A percentile compares a stretch with the other conserved stretches of the same genome.
These are phyloP conservation scores for Solanum peruvianum DNA, from an alignment of 257 asterid species.

Conservation along the genomic window DNA sequence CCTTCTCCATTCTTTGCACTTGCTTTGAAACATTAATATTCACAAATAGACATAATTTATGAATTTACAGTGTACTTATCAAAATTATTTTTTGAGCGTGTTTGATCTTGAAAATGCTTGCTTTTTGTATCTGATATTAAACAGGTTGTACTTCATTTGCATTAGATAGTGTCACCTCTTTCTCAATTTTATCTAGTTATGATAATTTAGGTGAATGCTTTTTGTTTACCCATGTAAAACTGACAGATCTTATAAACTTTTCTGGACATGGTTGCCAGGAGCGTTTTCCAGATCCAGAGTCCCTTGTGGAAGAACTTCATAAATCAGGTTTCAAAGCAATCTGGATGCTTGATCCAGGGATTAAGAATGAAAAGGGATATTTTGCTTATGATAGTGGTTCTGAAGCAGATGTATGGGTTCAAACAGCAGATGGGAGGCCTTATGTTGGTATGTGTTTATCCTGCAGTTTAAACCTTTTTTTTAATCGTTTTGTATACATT, in stretches of 20 bases:
- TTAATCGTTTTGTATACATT: background rate
- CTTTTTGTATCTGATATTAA: background rate
- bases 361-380: conserved; percentile 74
- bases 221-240: background rate
- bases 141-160: background rate
- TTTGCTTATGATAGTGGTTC: conserved; percentile 82
- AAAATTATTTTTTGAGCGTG: background rate
- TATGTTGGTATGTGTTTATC: conserved; percentile 42
- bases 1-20: background rate
- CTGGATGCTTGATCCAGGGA: conserved; percentile 99
- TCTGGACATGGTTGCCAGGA: conserved; percentile 30
- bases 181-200: background rate
- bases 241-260: background rate
- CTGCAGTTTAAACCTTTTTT: background rate
- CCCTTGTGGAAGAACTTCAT: conserved; percentile 70
- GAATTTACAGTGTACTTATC: background rate
- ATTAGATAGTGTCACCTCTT: background rate
- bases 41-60: background rate
- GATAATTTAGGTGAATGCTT: background rate
- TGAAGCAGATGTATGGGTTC: conserved; percentile 72
- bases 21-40: background rate
- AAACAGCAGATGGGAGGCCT: conserved; percentile 66
- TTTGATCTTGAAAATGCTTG: background rate
- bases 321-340: conserved; percentile 81
- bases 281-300: conserved; percentile 72